phyloP scores from a whole-genome alignment of 2,329 filamentous ascomycete species.

The Alternaria longipes region DNA sequence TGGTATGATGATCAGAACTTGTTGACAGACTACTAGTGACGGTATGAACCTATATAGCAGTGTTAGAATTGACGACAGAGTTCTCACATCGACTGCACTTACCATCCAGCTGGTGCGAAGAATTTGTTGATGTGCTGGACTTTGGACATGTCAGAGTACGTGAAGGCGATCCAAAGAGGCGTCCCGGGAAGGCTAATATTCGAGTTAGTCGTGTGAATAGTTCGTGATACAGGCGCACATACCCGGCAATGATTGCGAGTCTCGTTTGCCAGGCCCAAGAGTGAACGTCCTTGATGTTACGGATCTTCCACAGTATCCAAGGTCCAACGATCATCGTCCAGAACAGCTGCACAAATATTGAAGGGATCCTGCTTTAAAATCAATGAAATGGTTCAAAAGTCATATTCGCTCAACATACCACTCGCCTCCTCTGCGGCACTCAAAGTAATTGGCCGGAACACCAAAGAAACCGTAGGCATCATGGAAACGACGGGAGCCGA shows the following conservation, averaged over 20 bases:
- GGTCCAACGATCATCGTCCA: constrained; percentile 50
- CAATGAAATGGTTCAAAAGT: constrained; percentile 5
- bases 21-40: constrained; percentile 49
- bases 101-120: constrained; percentile 50
- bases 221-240: constrained; percentile 11
- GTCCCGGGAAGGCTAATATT: constrained; percentile 46
- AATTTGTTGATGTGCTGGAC: constrained; percentile 41
- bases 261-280: constrained; percentile 53
- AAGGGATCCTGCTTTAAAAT: constrained; percentile 43
- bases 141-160: constrained; percentile 37
- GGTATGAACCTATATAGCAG: constrained; percentile 43
- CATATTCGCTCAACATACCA: constrained; percentile 58
- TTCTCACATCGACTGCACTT: constrained; percentile 19
- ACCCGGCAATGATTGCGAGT: constrained; percentile 50
- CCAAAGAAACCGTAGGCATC: constrained; percentile 64
- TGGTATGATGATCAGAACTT: constrained; percentile 50
- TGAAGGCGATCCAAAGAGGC: constrained; percentile 51
- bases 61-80: not conserved
- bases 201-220: constrained; percentile 28
- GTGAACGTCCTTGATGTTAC: constrained; percentile 48
- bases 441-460: constrained; percentile 54
- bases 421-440: constrained; percentile 67
- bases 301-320: constrained; percentile 52
- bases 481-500: constrained; percentile 73
- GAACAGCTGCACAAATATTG: constrained; percentile 49